A percentile compares a stretch with the other conserved stretches of the same genome.
Evolutionary conservation across 1,139 yeast genomes (phyloP).

Genomic region (Petasospora rhodanensis): DNA sequence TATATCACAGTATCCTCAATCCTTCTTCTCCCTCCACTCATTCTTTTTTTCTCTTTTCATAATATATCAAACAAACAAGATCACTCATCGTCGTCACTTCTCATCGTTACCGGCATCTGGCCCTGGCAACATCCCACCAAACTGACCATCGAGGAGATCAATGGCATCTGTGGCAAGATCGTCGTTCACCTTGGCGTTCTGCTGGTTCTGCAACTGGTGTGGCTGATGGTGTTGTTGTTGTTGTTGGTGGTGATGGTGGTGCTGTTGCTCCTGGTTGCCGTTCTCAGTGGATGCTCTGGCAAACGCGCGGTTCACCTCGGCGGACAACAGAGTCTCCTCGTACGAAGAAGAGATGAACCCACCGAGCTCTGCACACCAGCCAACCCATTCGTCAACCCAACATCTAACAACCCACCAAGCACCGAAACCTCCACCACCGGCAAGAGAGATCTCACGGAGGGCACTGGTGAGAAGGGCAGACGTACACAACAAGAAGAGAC

Average conservation of each 20-base stretch:
- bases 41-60: too few species aligned
- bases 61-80: too few species aligned
- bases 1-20: too few species aligned
- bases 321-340: slow-evolving; percentile 6
- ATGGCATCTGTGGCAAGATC: slow-evolving; percentile 10
- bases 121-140: slow-evolving; percentile 13
- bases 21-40: too few species aligned
- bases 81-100: not conserved
- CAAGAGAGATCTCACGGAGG: slow-evolving; percentile 56
- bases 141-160: slow-evolving; percentile 21
- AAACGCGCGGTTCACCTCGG: slow-evolving; percentile 4
- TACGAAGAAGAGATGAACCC: slow-evolving; percentile 37
- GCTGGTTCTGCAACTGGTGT: too few species aligned
- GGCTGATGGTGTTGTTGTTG: too few species aligned
- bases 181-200: not conserved
- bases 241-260: too few species aligned
- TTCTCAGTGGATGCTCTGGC: slow-evolving; percentile 1
- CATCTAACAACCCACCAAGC: slow-evolving; percentile 78
- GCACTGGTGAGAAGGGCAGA: slow-evolving; percentile 59
- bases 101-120: not conserved
- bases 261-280: not conserved
- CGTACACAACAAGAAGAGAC: slow-evolving; percentile 50
- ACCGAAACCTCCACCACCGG: slow-evolving; percentile 60
- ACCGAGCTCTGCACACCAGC: slow-evolving; percentile 67
- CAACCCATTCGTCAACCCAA: slow-evolving; percentile 73